Base-by-base conservation (phyloP, 2,329 filamentous ascomycete genomes). In the Hymenoscyphus infarciens region DNA sequence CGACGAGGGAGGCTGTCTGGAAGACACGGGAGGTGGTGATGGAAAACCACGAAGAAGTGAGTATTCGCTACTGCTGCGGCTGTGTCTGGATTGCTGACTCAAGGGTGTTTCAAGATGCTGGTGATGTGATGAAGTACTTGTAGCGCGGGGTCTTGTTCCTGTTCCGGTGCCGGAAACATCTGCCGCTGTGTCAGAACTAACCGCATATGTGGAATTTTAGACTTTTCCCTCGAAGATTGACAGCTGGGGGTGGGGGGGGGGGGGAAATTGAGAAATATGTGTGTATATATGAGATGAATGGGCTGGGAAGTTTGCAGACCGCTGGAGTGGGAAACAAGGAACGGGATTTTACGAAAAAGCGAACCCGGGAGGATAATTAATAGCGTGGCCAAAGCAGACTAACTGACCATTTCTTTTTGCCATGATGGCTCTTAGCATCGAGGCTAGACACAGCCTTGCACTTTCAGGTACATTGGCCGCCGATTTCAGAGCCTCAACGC, bases 381-480 rank as follows among this genome's bases (percentile, higher is more conserved):
- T 49, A 49, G 35, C 35, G 35, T 38, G 35, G 35, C 35, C 35
- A 13, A 38, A 11, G 25, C 19, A 19, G 39, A 81, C 10, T 84
- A 81, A 64, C 85, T 81, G 78, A 94, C 91, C 88, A 80, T 83
- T 83, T 76, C 85, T 83, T 70, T 82, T 82, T 57, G 83, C 77
- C 67, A 95, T 83, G 42, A 93, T 85, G 42, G 87, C 86, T 71
- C 87, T 84, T 62, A 97, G 77, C 67, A 97, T 88, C 27, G 87
- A 82, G 57, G 88, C 88, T 53, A 98, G 82, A 73, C 90, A 93
- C 70, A 86, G 83, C 72, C 89, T 87, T 68, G 91, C 87, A 66
- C 84, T 88, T 70, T 92, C 89, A 5, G 89, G 85, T 38, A 84
- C 84, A 62, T 86, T 84, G 53, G 83, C 79, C 5, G 91, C 91